These are phyloP conservation scores for Flammula alnicola DNA, from an alignment of 1,284 basidiomycete genomes.

Conservation along the genomic window DNA sequence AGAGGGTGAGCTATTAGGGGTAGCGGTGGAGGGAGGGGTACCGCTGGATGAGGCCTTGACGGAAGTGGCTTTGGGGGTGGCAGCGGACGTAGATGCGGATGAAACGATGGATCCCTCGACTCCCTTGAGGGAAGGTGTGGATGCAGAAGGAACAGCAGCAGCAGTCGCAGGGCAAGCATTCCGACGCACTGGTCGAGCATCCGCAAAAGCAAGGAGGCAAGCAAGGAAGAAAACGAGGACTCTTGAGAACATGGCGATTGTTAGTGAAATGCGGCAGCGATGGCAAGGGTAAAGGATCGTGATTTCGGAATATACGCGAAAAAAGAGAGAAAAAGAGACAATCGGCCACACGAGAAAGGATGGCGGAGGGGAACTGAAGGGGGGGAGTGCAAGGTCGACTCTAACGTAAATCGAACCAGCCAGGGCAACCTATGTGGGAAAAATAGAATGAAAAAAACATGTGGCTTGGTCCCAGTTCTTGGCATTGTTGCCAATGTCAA, in stretches of 20 bases:
- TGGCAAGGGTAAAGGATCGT: constrained; percentile 12
- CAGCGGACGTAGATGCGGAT: constrained; percentile 15
- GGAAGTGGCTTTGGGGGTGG: constrained; percentile 13
- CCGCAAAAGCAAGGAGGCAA: constrained; percentile 29
- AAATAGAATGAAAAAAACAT: neutral
- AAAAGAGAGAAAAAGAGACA: too few species aligned
- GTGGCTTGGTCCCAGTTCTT: neutral
- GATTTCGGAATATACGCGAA: too few species aligned
- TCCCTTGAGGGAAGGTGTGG: constrained; percentile 15
- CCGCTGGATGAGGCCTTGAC: constrained; percentile 14
- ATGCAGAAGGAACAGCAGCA: constrained; percentile 15
- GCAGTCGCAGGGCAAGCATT: constrained; percentile 19
- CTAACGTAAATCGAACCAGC: constrained; percentile 1
- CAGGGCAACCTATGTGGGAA: constrained; percentile 3
- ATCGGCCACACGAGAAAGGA: too few species aligned
- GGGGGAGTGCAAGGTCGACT: neutral
- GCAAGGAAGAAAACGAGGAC: constrained; percentile 31
- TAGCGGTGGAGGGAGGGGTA: constrained; percentile 22
- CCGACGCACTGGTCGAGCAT: constrained; percentile 31
- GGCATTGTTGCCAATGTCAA: neutral
- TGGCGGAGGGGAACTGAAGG: too few species aligned
- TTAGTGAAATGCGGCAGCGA: constrained; percentile 12
- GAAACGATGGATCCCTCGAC: constrained; percentile 16
- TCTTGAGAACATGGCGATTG: constrained; percentile 28
- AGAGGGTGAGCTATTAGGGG: constrained; percentile 12